Conservation (phyloP, 2,329 filamentous ascomycete genomes). For the Mollisia scopiformis region DNA sequence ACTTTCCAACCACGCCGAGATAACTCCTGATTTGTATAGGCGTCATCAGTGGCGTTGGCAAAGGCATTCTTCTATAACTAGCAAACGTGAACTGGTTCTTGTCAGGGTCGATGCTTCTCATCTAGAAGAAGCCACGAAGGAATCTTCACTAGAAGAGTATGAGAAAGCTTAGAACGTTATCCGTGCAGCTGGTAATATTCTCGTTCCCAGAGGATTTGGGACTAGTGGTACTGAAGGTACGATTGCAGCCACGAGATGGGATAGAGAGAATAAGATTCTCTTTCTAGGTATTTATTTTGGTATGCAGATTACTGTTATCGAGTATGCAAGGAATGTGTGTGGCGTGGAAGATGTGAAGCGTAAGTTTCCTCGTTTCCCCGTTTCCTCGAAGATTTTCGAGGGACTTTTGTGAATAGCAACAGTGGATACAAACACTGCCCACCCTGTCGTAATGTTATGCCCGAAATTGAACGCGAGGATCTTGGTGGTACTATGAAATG, state of each 20-base stretch:
- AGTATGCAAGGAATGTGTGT: slow-evolving; percentile 78
- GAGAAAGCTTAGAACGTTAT: slow-evolving; percentile 86
- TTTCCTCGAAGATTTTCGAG: neutral
- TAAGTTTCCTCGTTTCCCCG: neutral
- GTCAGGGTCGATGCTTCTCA: slow-evolving; percentile 80
- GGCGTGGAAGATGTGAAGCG: slow-evolving; percentile 48
- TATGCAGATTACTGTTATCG: slow-evolving; percentile 82
- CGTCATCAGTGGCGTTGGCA: too few species aligned
- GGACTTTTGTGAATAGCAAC: neutral
- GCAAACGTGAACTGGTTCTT: slow-evolving; percentile 73
- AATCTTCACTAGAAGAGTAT: slow-evolving; percentile 60
- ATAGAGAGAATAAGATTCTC: slow-evolving; percentile 76
- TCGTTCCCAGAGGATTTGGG: slow-evolving; percentile 67
- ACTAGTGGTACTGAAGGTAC: slow-evolving; percentile 83
- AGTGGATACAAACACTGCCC: slow-evolving; percentile 29
- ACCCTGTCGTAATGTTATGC: slow-evolving; percentile 79
- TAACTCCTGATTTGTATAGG: too few species aligned
- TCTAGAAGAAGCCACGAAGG: slow-evolving; percentile 69
- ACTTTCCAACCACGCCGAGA: too few species aligned
- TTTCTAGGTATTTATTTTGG: slow-evolving; percentile 86
- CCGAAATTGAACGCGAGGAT: slow-evolving; percentile 74
- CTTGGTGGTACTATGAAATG: slow-evolving; percentile 72
- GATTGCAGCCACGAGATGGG: slow-evolving; percentile 82
- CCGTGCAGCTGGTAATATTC: slow-evolving; percentile 63
- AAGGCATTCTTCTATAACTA: slow-evolving; percentile 88